Percentiles rank a stretch among this genome's conserved stretches.
Evolutionary conservation across 176 grass and related monocot genomes (phyloP).

Genomic region (Poa annua): DNA sequence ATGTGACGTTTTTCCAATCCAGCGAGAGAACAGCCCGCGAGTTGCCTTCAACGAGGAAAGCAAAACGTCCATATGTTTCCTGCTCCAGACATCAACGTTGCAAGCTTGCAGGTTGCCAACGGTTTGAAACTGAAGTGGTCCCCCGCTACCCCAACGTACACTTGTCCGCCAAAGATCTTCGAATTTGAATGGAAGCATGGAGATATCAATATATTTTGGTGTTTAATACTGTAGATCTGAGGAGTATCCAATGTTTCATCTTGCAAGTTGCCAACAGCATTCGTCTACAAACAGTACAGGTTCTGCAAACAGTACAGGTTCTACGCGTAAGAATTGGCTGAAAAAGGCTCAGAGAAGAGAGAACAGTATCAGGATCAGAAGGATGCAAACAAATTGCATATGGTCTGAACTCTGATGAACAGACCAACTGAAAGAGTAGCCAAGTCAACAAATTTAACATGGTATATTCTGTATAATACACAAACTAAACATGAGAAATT

Average conservation of each 20-base stretch:
- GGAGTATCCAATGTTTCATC: conserved; percentile 19
- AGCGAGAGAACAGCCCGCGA: background rate
- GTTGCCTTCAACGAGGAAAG: conserved; percentile 36
- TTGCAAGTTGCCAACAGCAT: conserved; percentile 14
- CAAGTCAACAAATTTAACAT: conserved; percentile 10
- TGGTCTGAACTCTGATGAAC: background rate
- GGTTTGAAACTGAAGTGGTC: conserved; percentile 37
- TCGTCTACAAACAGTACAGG: background rate
- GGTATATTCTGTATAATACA: conserved; percentile 37
- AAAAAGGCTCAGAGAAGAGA: background rate
- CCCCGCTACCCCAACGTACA: conserved; percentile 22
- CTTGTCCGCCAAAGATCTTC: conserved; percentile 34
- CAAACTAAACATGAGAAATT: conserved; percentile 25
- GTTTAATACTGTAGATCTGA: conserved; percentile 23
- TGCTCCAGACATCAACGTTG: conserved; percentile 11
- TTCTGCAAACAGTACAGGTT: background rate
- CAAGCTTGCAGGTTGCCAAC: background rate
- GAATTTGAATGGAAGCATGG: conserved; percentile 40
- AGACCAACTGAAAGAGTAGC: background rate
- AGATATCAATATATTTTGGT: background rate
- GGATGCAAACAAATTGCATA: no score
- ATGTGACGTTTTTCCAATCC: background rate
- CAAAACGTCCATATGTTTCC: background rate
- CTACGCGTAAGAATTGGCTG: no score
- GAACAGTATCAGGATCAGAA: background rate